Evolutionary conservation across 2,329 filamentous ascomycete species (phyloP).

Genomic region (Neofusicoccum umdonicola): DNA sequence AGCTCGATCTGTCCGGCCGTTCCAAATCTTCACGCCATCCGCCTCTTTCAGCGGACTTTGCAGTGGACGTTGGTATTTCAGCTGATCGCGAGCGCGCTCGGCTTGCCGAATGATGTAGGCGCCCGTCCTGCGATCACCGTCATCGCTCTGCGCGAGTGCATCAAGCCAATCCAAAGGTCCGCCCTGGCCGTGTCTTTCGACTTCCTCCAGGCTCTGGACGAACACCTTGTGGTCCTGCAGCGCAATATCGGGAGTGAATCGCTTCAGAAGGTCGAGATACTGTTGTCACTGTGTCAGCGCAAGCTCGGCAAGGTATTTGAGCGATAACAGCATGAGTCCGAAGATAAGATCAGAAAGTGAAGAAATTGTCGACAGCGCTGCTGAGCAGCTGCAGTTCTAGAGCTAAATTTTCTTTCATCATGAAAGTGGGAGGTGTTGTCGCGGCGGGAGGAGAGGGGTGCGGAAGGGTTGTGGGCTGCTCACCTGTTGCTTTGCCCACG

Average conservation of each 20-base stretch:
- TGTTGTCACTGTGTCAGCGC: slow-evolving; percentile 19
- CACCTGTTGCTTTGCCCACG: slow-evolving; percentile 51
- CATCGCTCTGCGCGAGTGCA: slow-evolving; percentile 33
- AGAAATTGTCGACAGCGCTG: slow-evolving; percentile 42
- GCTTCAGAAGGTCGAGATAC: slow-evolving; percentile 42
- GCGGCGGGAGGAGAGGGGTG: background rate
- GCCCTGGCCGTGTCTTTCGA: slow-evolving; percentile 25
- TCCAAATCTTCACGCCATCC: slow-evolving; percentile 42
- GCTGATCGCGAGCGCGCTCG: slow-evolving; percentile 28
- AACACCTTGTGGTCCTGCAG: slow-evolving; percentile 39
- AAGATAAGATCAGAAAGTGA: slow-evolving; percentile 34
- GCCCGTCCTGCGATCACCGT: slow-evolving; percentile 33
- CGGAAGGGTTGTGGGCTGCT: slow-evolving; percentile 21
- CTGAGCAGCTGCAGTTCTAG: slow-evolving; percentile 51
- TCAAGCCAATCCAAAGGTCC: slow-evolving; percentile 32
- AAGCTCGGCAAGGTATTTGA: slow-evolving; percentile 19
- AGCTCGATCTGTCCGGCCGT: slow-evolving; percentile 22
- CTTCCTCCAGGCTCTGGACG: slow-evolving; percentile 38
- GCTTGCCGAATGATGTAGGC: slow-evolving; percentile 35
- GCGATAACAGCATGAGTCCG: too few relatives aligned
- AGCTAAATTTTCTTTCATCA: slow-evolving; percentile 50
- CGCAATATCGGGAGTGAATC: slow-evolving; percentile 37
- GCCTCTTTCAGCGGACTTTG: slow-evolving; percentile 21
- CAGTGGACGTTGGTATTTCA: slow-evolving; percentile 6
- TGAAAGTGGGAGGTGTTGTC: slow-evolving; percentile 22